Percentiles rank a stretch among this genome's conserved stretches.
phyloP scores from a whole-genome alignment of 2,329 filamentous ascomycete species.

The Davidsoniella neocaledoniae region DNA sequence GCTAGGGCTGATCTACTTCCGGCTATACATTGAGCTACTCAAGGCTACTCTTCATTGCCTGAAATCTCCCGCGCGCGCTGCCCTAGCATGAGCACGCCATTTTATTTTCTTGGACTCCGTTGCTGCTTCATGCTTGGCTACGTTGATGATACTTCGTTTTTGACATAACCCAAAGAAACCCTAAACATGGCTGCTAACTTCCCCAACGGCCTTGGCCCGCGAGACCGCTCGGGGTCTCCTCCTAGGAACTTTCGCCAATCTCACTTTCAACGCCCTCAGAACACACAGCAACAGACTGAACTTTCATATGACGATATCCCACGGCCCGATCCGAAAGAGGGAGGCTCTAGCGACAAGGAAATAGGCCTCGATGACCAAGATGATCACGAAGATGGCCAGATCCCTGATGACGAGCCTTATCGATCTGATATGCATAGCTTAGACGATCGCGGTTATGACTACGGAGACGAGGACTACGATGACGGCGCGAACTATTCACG shows the following conservation, averaged over 20 bases:
- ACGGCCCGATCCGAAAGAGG: too few species aligned
- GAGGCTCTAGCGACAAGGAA: slow-evolving; percentile 18
- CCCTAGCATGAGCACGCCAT: neutral
- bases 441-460: slow-evolving; percentile 9
- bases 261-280: slow-evolving; percentile 3
- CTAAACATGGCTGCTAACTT: slow-evolving; percentile 24
- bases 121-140: too few species aligned
- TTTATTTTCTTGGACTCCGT: neutral
- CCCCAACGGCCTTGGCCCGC: slow-evolving; percentile 22
- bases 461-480: slow-evolving; percentile 13
- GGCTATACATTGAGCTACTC: too few species aligned
- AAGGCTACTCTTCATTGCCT: too few species aligned
- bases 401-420: slow-evolving; percentile 4
- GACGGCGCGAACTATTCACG: slow-evolving; percentile 10
- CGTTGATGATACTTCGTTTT: too few species aligned
- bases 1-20: slow-evolving; percentile 4
- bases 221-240: slow-evolving; percentile 28
- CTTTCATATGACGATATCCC: slow-evolving; percentile 21
- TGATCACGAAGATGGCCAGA: slow-evolving; percentile 17
- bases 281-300: slow-evolving; percentile 20
- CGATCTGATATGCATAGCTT: neutral
- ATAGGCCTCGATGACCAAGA: slow-evolving; percentile 21
- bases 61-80: too few species aligned
- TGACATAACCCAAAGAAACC: too few species aligned
- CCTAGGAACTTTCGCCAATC: slow-evolving; percentile 17